Conservation (phyloP, 176 grass and related monocot species). For the Neostapfia colusana region DNA sequence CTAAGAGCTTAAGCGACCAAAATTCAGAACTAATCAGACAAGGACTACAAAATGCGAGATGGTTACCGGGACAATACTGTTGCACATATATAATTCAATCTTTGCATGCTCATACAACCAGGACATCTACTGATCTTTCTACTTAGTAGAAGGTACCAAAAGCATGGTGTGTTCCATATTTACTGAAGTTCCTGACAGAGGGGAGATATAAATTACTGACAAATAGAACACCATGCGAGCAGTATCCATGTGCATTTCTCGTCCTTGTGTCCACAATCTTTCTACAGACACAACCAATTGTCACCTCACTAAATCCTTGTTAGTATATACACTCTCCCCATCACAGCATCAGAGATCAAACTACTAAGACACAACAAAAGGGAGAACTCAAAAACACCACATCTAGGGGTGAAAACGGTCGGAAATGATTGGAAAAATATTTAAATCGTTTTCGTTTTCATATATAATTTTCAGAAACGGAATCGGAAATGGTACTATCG, state of each 20-base stretch:
- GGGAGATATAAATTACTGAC: slow-evolving; percentile 18
- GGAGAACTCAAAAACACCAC: slow-evolving; percentile 48
- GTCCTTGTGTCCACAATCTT: slow-evolving; percentile 44
- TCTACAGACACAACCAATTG: slow-evolving; percentile 35
- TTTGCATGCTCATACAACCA: slow-evolving; percentile 7
- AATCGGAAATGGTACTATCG: too few relatives aligned
- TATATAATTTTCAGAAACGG: too few relatives aligned
- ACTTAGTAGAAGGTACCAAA: slow-evolving; percentile 36
- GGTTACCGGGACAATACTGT: background rate
- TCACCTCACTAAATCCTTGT: slow-evolving; percentile 32
- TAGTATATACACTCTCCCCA: slow-evolving; percentile 39
- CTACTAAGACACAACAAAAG: slow-evolving; percentile 43
- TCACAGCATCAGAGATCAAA: slow-evolving; percentile 32
- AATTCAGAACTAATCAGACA: background rate
- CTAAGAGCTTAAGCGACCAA: background rate
- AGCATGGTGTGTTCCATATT: slow-evolving; percentile 22
- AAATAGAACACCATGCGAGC: slow-evolving; percentile 31
- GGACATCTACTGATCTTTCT: slow-evolving; percentile 26
- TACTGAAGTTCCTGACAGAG: slow-evolving; percentile 22
- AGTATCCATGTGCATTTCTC: slow-evolving; percentile 50
- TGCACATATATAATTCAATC: background rate
- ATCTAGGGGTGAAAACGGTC: too few relatives aligned
- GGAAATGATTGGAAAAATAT: too few relatives aligned
- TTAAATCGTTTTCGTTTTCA: too few relatives aligned
- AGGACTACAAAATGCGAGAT: background rate